Conservation (phyloP, 1,139 yeast genomes). For the Geotrichum histeridarum region DNA sequence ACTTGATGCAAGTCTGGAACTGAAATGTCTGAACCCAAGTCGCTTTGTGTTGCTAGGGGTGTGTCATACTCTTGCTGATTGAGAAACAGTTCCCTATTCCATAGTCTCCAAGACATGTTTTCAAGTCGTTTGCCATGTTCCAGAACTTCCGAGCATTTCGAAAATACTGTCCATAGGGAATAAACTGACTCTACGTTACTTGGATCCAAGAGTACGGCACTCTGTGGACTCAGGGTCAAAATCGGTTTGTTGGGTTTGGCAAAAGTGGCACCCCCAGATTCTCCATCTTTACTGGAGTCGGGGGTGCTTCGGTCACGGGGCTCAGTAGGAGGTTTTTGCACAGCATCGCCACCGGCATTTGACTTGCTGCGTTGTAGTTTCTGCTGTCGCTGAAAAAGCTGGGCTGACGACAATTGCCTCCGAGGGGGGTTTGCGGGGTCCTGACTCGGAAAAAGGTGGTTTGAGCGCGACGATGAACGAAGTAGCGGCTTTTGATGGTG, state of each 20-base stretch:
- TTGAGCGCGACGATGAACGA: neutral
- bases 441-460: neutral
- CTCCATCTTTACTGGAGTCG: neutral
- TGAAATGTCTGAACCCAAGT: neutral
- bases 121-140: slow-evolving; percentile 53
- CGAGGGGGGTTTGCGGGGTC: neutral
- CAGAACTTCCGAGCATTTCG: slow-evolving; percentile 50
- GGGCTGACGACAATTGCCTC: neutral
- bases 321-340: neutral
- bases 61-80: slow-evolving; percentile 9
- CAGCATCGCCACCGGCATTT: neutral
- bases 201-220: slow-evolving; percentile 38
- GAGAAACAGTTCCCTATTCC: slow-evolving; percentile 44
- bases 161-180: slow-evolving; percentile 49
- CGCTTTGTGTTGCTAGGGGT: neutral
- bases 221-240: slow-evolving; percentile 31
- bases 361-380: neutral
- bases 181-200: slow-evolving; percentile 40
- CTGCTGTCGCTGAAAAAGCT: neutral
- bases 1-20: slow-evolving; percentile 19
- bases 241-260: slow-evolving; percentile 23
- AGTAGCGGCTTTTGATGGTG: neutral
- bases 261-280: neutral
- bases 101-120: slow-evolving; percentile 56
- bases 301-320: neutral